These are phyloP conservation scores for Tubosaeta sp. DNA, from an alignment of 768 basidiomycete species.

Conservation along the genomic window DNA sequence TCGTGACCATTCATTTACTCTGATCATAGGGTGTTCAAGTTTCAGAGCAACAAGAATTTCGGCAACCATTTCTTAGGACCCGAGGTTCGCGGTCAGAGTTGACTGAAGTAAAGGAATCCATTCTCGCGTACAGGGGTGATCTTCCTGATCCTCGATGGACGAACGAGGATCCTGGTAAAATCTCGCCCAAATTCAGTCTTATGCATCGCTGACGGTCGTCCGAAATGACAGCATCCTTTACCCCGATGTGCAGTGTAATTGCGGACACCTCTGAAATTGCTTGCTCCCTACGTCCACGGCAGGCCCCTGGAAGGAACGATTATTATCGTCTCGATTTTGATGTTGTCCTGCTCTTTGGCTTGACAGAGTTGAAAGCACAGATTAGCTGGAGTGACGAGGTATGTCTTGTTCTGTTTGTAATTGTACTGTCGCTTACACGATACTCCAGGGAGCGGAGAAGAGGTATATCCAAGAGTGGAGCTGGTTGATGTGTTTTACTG, in stretches of 20 bases:
- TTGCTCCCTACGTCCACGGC: not conserved
- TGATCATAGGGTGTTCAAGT: conserved; percentile 13
- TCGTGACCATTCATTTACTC: not conserved
- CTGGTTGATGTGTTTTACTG: not conserved
- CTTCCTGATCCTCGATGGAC: conserved; percentile 2
- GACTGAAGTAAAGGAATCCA: not conserved
- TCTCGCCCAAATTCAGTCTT: not conserved
- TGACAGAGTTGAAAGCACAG: conserved; percentile 44
- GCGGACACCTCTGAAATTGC: conserved; percentile 8
- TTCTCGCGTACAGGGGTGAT: conserved; percentile 19
- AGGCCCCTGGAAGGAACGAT: not conserved
- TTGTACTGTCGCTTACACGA: too few relatives aligned
- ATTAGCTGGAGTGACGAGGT: conserved; percentile 37
- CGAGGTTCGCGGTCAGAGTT: not conserved
- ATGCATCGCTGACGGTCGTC: not conserved
- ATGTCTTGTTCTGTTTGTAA: not conserved
- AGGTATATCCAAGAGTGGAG: not conserved
- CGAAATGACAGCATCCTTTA: not conserved
- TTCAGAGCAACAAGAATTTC: conserved; percentile 20
- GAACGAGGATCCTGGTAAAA: not conserved
- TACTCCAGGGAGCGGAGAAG: not conserved
- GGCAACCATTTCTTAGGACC: conserved; percentile 1
- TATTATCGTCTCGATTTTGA: conserved; percentile 25
- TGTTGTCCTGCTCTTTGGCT: conserved; percentile 38
- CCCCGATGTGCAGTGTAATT: conserved; percentile 9